Evolutionary conservation across 2,329 filamentous ascomycete species (phyloP).

Genomic region (Monilinia aucupariae): DNA sequence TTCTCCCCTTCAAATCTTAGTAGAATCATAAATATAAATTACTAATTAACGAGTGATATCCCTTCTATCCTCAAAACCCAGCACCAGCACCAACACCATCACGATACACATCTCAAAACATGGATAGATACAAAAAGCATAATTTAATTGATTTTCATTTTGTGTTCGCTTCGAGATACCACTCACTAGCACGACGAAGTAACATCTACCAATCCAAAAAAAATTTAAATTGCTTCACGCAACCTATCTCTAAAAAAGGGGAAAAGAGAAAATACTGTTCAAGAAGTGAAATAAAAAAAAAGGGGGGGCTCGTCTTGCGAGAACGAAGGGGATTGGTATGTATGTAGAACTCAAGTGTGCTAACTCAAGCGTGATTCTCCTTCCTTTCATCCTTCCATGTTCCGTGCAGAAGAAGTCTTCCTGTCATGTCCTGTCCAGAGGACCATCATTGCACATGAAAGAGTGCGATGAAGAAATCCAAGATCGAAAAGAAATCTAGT

Average conservation of each 20-base stretch:
- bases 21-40: too few species aligned
- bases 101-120: too few species aligned
- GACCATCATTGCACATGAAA: too few species aligned
- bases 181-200: neutral
- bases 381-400: neutral
- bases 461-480: neutral
- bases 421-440: neutral
- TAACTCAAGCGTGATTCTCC: neutral
- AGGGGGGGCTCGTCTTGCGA: constrained; percentile 3
- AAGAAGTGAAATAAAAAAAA: neutral
- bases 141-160: too few species aligned
- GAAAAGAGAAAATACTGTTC: neutral
- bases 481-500: neutral
- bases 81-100: too few species aligned
- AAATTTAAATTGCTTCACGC: neutral
- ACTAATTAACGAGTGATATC: too few species aligned
- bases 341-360: neutral
- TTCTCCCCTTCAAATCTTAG: too few species aligned
- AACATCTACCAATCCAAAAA: neutral
- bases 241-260: neutral
- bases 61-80: too few species aligned
- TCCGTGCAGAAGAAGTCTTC: neutral
- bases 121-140: too few species aligned
- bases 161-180: neutral
- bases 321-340: constrained; percentile 2